Base-by-base conservation (phyloP, 352 stramenopile species). In the Globisporangium nunn region DNA sequence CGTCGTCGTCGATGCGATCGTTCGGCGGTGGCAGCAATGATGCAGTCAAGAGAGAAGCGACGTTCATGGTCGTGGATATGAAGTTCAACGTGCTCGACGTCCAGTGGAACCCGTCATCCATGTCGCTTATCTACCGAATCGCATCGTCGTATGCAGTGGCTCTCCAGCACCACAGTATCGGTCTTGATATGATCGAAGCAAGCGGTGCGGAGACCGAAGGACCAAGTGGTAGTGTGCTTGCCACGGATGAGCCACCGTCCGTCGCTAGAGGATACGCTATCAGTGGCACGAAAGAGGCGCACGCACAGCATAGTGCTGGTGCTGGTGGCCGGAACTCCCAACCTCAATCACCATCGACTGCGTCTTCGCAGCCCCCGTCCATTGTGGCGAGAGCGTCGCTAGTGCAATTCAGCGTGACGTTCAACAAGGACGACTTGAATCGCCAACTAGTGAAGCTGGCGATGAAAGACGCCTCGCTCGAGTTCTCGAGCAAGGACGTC, bases 61-160 rank as follows among this genome's bases (percentile, higher is more conserved):
- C 50, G 12, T 66, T 87, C n/a, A 58, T 74, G 48, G 63, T 88
- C 11, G 64, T 85, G 1, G 69, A 85, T 52, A 56, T 83, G 31
- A 67, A 83, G 0, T 87, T 87, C 29, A 87, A 87, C 58, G 72
- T 88, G 29, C 58, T 93, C 15, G 67, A 90, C 59, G 31, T 93
- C 30, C 84, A 93, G 54, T 93, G 84, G 84, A 93, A 93, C 54
- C 84, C 84, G 33, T 91, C 84, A 30, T 93, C 84, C 0, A 81
- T 93, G 56, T 75, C 78, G 29, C 44, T 91, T 30, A 57, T 91
- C 54, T 88, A 88, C 56, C 79, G 82, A 15, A 85, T 93, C 57
- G 39, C 78, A 46, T 79, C 78, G 4, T 66, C 72, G 6, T 91
- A 88, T 43, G 67, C 73, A n/a, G 68, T 59, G 33, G 67, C 78